Conservation (phyloP, 495 filamentous ascomycete genomes). For the Hyaloscypha bicolor region DNA sequence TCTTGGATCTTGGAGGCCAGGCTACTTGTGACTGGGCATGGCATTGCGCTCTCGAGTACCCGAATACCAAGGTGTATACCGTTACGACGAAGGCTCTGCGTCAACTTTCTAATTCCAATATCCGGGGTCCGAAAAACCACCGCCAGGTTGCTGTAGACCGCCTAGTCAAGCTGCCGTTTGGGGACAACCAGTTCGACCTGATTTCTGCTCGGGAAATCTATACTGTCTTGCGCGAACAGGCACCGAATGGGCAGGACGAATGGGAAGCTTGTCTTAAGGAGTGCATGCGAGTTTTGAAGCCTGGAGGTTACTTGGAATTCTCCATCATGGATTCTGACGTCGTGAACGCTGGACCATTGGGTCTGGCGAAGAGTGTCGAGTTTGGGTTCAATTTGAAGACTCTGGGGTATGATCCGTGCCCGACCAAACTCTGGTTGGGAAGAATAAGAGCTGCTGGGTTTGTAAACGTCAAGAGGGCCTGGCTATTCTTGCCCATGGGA, state of each 20-base stretch:
- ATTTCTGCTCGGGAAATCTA: slow-evolving; percentile 90
- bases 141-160: slow-evolving; percentile 72
- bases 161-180: slow-evolving; percentile 83
- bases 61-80: slow-evolving; percentile 83
- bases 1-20: slow-evolving; percentile 89
- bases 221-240: slow-evolving; percentile 71
- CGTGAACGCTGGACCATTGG: slow-evolving; percentile 76
- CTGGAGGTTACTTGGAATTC: slow-evolving; percentile 91
- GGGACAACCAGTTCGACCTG: slow-evolving; percentile 85
- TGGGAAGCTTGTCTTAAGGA: slow-evolving; percentile 85
- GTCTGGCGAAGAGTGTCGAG: slow-evolving; percentile 79
- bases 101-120: slow-evolving; percentile 66
- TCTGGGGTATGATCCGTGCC: slow-evolving; percentile 81
- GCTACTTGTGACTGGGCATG: slow-evolving; percentile 92
- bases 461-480: slow-evolving; percentile 77
- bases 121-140: slow-evolving; percentile 86
- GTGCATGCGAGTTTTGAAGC: slow-evolving; percentile 88
- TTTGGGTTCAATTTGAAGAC: slow-evolving; percentile 88
- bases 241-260: slow-evolving; percentile 69
- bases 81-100: slow-evolving; percentile 68
- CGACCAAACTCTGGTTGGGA: slow-evolving; percentile 76
- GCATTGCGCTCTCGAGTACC: slow-evolving; percentile 84
- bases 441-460: slow-evolving; percentile 78
- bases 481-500: slow-evolving; percentile 89
- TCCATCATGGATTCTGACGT: slow-evolving; percentile 85